Evolutionary conservation across 495 filamentous ascomycete genomes (phyloP).

Genomic region (Cercophora scortea): DNA sequence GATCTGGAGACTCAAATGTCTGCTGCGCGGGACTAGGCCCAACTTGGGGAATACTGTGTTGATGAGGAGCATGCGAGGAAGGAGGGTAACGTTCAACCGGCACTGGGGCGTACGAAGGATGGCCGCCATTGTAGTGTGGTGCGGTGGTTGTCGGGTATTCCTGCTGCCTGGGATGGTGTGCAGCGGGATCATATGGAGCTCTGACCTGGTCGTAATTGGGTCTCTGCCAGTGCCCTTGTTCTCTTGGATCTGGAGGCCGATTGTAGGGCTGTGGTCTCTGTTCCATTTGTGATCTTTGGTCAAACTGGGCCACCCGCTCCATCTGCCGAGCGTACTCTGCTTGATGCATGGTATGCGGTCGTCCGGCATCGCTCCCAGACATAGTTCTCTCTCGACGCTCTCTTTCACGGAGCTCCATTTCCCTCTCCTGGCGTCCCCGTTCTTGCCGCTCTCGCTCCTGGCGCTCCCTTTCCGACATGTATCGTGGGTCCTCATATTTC

Average conservation of each 20-base stretch:
- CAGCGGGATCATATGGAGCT: constrained; percentile 30
- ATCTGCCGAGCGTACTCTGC: constrained; percentile 22
- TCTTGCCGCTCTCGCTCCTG: constrained; percentile 27
- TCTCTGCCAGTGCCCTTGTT: constrained; percentile 35
- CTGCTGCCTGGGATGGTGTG: constrained; percentile 31
- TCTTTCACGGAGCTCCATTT: constrained; percentile 24
- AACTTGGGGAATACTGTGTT: constrained; percentile 30
- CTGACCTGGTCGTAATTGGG: constrained; percentile 33
- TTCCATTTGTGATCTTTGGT: constrained; percentile 15
- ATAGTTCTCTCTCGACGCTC: constrained; percentile 33
- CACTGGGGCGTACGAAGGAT: constrained; percentile 37
- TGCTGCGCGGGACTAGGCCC: constrained; percentile 29
- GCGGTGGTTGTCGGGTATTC: constrained; percentile 35
- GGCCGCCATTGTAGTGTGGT: constrained; percentile 31
- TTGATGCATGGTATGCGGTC: constrained; percentile 18
- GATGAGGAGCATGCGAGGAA: constrained; percentile 32
- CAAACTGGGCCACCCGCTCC: constrained; percentile 8
- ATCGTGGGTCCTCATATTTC: constrained; percentile 27
- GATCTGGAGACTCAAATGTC: constrained; percentile 44
- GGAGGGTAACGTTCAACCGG: constrained; percentile 41
- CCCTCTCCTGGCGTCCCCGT: constrained; percentile 17
- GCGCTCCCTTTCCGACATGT: constrained; percentile 29
- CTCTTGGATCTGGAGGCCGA: constrained; percentile 35
- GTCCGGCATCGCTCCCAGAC: constrained; percentile 21
- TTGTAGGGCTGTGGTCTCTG: constrained; percentile 25